phyloP scores from a whole-genome alignment of 495 filamentous ascomycete species.

The Lophiostoma macrostomum region DNA sequence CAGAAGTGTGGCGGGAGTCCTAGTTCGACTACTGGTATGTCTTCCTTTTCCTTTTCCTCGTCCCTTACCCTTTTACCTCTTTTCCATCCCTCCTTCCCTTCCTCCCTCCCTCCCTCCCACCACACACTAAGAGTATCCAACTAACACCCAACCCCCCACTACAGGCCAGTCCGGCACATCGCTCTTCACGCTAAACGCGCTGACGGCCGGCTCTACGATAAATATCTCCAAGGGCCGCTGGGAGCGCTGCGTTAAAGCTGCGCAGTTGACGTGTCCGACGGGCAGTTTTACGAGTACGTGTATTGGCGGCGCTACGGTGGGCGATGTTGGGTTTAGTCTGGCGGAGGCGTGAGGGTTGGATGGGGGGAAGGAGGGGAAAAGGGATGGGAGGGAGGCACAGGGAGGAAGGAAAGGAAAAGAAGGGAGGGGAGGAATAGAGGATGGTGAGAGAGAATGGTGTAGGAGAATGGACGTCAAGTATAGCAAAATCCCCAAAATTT shows the following conservation, averaged over 20 bases:
- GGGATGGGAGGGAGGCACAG: no score
- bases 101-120: no score
- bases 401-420: no score
- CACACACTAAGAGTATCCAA: no score
- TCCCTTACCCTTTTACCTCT: no score
- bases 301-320: slow-evolving; percentile 48
- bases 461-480: no score
- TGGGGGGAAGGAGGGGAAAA: background rate
- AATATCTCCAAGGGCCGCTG: slow-evolving; percentile 52
- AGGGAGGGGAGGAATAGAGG: no score
- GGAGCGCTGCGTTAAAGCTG: slow-evolving; percentile 51
- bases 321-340: slow-evolving; percentile 50
- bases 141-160: slow-evolving; percentile 40
- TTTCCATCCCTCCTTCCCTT: no score
- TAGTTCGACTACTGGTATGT: no score
- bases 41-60: no score
- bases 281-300: slow-evolving; percentile 47
- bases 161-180: slow-evolving; percentile 48
- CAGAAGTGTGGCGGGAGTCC: slow-evolving; percentile 48
- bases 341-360: slow-evolving; percentile 8
- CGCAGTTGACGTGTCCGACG: slow-evolving; percentile 48
- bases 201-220: slow-evolving; percentile 41
- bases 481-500: no score
- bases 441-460: no score
- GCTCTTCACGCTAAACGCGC: slow-evolving; percentile 44